These are phyloP conservation scores for Pulveroboletus ravenelii DNA, from an alignment of 768 basidiomycete genomes.

Conservation along the genomic window DNA sequence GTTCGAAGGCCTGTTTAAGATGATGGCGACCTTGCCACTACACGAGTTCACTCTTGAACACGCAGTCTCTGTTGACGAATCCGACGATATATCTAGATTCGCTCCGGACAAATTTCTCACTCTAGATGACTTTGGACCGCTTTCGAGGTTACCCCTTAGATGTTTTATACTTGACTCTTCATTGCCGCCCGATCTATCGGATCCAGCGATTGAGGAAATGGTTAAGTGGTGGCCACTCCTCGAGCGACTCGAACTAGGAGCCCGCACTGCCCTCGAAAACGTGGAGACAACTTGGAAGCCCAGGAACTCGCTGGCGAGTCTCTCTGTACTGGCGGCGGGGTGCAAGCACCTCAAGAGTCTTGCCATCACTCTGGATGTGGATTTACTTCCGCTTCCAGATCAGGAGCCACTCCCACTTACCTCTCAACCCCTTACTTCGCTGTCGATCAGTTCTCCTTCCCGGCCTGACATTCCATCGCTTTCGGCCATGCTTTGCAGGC, in stretches of 20 bases:
- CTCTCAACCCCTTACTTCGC: slow-evolving; percentile 24
- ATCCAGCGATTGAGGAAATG: slow-evolving; percentile 37
- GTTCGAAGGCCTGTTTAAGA: slow-evolving; percentile 35
- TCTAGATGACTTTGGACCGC: slow-evolving; percentile 31
- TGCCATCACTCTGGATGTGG: slow-evolving; percentile 16
- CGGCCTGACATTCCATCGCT: slow-evolving; percentile 25
- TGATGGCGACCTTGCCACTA: slow-evolving; percentile 32
- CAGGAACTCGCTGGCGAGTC: slow-evolving; percentile 13
- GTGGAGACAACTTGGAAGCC: slow-evolving; percentile 16
- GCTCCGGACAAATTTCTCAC: slow-evolving; percentile 11
- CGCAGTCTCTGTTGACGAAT: slow-evolving; percentile 21
- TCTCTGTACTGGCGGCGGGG: slow-evolving; percentile 13
- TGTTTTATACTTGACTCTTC: slow-evolving; percentile 38
- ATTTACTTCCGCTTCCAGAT: background rate
- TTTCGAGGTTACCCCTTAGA: slow-evolving; percentile 34
- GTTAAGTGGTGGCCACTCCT: slow-evolving; percentile 44
- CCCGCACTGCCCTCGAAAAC: slow-evolving; percentile 24
- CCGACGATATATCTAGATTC: slow-evolving; percentile 29
- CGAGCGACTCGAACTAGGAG: slow-evolving; percentile 39
- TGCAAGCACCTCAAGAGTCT: slow-evolving; percentile 18
- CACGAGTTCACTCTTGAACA: slow-evolving; percentile 41
- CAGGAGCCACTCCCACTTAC: background rate
- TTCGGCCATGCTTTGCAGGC: slow-evolving; percentile 27
- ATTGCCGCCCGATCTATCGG: slow-evolving; percentile 35
- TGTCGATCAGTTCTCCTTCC: slow-evolving; percentile 34